Evolutionary conservation across 805 yeast genomes (phyloP), one percentile per base, ranked within the genome.

Genomic region (Pichia nakasei): DNA sequence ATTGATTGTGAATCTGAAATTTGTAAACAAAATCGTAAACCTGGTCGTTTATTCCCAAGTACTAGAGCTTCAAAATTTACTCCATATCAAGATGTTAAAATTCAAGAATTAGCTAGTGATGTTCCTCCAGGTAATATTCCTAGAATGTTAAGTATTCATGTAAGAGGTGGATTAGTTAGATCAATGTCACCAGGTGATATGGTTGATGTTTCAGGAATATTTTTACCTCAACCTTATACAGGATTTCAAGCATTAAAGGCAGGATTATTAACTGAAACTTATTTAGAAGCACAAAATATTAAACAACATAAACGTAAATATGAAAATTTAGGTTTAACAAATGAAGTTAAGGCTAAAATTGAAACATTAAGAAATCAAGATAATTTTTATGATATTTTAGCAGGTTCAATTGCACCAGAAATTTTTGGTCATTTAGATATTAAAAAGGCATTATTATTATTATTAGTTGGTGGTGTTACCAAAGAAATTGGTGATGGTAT

Each of bases 41-140:
- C 82, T 60, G 98, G 98, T 45, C 88, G 86, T 66, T 70, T 93
- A 42, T 87, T 84, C 62, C 85, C 89, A 78, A 78, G 91, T 37
- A 88, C 97, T 12, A 76, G 99, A 55, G 98, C 98, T 3, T 88
- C 97, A 27, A 93, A 93, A 65, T 93, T 94, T 58, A 73, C 83
- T 43, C 85, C 96, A 7, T 93, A 89, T 72, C 99, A 93, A 67
- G 98, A 93, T 57, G 93, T 89, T 44, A 82, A 86, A 57, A 73
- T 93, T 49, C 99, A 93, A 68, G 99, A 93, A 65, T 69, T 91
- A 60, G 85, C 97, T 5, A 82, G 82, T 52, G 98, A 93, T 66
- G 98, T 93, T 17, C 99, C 99, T 1, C 91, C 89, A 24, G 98
- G 98, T 42, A 96, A 91, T 63, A 93, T 93, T 50, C 99, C 99